Conservation (phyloP, 2,329 filamentous ascomycete species). For the Verticillium albo-atrum region DNA sequence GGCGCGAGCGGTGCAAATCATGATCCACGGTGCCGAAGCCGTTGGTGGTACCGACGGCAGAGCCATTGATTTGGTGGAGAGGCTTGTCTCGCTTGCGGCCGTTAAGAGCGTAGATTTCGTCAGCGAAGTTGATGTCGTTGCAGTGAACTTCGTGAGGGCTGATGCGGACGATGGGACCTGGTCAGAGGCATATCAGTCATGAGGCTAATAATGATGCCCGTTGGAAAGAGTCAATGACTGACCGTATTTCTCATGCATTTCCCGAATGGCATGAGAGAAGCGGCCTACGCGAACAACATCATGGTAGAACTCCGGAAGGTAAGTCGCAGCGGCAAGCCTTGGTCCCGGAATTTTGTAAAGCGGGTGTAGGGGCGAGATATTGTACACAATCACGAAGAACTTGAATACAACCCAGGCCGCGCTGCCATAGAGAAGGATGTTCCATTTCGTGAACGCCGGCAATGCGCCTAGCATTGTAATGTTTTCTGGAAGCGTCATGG, state of each 20-base stretch:
- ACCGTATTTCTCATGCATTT: conserved; percentile 33
- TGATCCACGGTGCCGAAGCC: conserved; percentile 15
- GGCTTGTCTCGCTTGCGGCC: conserved; percentile 5
- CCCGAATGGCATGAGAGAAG: conserved; percentile 26
- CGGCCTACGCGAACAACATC: conserved; percentile 28
- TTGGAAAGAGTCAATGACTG: background rate
- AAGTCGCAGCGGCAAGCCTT: conserved; percentile 27
- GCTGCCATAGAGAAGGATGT: background rate
- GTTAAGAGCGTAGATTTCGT: conserved; percentile 29
- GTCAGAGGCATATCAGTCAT: background rate
- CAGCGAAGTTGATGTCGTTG: conserved; percentile 25
- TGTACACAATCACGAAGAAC: conserved; percentile 23
- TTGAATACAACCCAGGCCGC: conserved; percentile 21
- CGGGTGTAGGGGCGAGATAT: conserved; percentile 33
- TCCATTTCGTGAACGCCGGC: background rate
- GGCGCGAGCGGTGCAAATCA: conserved; percentile 20
- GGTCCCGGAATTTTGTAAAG: conserved; percentile 31
- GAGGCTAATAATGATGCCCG: background rate
- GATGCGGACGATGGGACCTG: conserved; percentile 32
- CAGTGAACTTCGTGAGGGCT: conserved; percentile 34
- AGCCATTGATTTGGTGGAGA: conserved; percentile 8
- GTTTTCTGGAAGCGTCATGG: background rate
- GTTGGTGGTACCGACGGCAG: background rate
- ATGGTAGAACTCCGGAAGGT: conserved; percentile 31
- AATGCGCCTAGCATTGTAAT: background rate